Evolutionary conservation across 2,329 filamentous ascomycete species (phyloP).

Genomic region (Magnaporthiopsis incrustans): DNA sequence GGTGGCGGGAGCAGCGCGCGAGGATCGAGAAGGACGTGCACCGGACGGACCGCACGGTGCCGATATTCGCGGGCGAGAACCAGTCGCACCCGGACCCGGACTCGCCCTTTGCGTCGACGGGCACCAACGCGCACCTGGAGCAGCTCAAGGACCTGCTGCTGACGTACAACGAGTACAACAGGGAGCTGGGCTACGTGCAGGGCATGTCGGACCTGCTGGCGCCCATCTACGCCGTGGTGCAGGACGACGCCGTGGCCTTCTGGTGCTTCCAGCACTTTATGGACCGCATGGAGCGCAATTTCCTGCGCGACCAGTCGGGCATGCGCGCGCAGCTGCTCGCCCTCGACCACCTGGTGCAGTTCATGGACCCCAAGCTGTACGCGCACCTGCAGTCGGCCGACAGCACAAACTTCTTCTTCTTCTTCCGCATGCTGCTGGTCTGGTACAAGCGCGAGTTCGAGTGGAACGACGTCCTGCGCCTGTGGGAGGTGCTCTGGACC

Average conservation of each 20-base stretch:
- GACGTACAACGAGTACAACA: conserved; percentile 98
- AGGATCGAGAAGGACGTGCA: conserved; percentile 99
- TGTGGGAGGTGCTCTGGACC: conserved; percentile 95
- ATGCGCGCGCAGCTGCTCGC: conserved; percentile 90
- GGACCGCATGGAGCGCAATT: conserved; percentile 97
- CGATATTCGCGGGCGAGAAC: conserved; percentile 94
- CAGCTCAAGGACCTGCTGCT: conserved; percentile 99
- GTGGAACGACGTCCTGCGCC: conserved; percentile 75
- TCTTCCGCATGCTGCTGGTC: conserved; percentile 97
- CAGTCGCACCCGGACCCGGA: conserved; percentile 94
- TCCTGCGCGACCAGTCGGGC: conserved; percentile 87
- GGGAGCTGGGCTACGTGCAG: conserved; percentile 91
- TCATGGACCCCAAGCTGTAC: conserved; percentile 94
- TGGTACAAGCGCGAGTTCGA: conserved; percentile 98
- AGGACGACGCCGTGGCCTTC: conserved; percentile 94
- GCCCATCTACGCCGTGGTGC: conserved; percentile 88
- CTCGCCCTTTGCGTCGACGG: conserved; percentile 84
- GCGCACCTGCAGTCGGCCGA: conserved; percentile 82
- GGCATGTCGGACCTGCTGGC: conserved; percentile 97
- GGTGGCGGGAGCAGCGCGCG: conserved; percentile 91
- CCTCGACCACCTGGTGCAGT: conserved; percentile 88
- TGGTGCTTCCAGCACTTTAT: conserved; percentile 97
- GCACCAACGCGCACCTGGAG: conserved; percentile 95
- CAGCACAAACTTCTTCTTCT: conserved; percentile 99
- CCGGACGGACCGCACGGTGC: conserved; percentile 86